Evolutionary conservation across 2,329 filamentous ascomycete genomes (phyloP).

Genomic region (Diaporthe citri): DNA sequence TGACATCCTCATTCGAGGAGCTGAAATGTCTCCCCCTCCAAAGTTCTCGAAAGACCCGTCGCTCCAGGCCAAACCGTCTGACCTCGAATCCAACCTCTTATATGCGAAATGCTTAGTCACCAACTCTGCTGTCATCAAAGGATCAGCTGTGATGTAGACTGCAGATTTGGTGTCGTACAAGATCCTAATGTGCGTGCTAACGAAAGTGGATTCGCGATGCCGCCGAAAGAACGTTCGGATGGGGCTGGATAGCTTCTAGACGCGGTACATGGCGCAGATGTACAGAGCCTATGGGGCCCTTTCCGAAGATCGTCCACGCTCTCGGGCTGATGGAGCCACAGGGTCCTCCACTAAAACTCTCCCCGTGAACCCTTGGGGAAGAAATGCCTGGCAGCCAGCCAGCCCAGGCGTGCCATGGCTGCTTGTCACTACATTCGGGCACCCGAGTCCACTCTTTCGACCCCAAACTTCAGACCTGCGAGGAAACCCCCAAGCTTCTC

Average conservation of each 20-base stretch:
- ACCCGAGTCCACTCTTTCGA: conserved; percentile 38
- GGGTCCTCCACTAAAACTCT: conserved; percentile 34
- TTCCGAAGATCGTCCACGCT: conserved; percentile 39
- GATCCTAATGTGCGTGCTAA: conserved; percentile 36
- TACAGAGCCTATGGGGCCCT: conserved; percentile 38
- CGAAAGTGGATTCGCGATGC: conserved; percentile 39
- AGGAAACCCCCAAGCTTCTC: conserved; percentile 39
- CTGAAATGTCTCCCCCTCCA: not conserved
- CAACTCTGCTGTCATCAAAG: conserved; percentile 24
- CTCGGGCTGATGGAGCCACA: conserved; percentile 36
- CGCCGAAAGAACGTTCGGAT: conserved; percentile 38
- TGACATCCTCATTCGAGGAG: not conserved
- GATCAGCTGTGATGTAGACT: conserved; percentile 24
- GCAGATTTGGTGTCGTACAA: conserved; percentile 41
- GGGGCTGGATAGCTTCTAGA: conserved; percentile 36
- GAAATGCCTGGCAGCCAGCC: conserved; percentile 23
- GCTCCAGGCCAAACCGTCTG: conserved; percentile 4
- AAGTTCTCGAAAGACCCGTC: not conserved
- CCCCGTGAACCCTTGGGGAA: conserved; percentile 37
- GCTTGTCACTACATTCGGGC: conserved; percentile 24
- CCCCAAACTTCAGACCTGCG: conserved; percentile 36
- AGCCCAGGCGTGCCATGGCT: conserved; percentile 8
- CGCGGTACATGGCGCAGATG: conserved; percentile 37
- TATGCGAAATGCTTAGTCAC: not conserved
- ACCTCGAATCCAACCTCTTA: conserved; percentile 4